These are phyloP conservation scores for Candida montana DNA, from an alignment of 805 yeast genomes.

Conservation along the genomic window DNA sequence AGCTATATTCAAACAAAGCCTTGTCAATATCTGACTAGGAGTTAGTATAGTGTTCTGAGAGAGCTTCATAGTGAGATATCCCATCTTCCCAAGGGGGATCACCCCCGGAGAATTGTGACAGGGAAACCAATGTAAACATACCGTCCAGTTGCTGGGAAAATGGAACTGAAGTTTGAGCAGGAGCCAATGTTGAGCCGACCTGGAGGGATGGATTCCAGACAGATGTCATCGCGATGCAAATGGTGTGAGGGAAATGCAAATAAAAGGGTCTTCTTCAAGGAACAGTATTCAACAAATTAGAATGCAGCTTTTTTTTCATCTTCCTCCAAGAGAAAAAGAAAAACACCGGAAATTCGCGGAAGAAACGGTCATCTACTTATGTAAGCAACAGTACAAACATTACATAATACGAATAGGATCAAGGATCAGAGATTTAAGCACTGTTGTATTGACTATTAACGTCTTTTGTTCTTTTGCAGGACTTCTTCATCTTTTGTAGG, in stretches of 20 bases:
- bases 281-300: neutral
- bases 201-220: constrained; percentile 1
- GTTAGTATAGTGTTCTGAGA: constrained; percentile 7
- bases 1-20: constrained; percentile 22
- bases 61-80: no score
- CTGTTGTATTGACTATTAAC: no score
- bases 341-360: no score
- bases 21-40: constrained; percentile 17
- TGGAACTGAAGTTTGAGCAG: neutral
- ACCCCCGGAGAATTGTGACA: constrained; percentile 3
- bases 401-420: no score
- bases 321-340: neutral
- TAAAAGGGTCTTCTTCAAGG: neutral
- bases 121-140: constrained; percentile 1
- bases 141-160: constrained; percentile 8
- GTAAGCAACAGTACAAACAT: no score
- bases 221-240: constrained; percentile 1
- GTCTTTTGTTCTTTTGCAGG: constrained; percentile 42
- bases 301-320: neutral
- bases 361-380: no score
- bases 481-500: constrained; percentile 83
- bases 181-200: neutral
- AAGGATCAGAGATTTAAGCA: no score
- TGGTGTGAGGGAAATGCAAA: neutral
- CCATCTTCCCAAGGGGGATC: neutral